Evolutionary conservation across 495 filamentous ascomycete species (phyloP).

Genomic region (Hyphodiscus hymeniophilus): DNA sequence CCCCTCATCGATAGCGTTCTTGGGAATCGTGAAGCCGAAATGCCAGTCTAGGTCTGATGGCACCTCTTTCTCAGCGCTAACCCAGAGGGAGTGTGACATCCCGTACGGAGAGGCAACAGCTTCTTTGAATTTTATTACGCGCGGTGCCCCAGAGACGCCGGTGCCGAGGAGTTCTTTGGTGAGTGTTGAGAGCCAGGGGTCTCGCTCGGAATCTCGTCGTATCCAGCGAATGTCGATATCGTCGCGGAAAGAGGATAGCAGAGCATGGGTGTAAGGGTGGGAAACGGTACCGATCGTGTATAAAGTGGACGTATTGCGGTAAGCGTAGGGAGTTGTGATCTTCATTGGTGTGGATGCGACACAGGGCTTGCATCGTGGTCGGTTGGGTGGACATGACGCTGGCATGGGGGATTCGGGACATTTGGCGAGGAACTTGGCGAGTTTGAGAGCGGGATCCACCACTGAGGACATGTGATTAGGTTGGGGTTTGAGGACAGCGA

Average conservation of each 20-base stretch:
- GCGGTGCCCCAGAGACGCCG: constrained; percentile 48
- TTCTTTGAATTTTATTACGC: constrained; percentile 73
- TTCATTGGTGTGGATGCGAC: constrained; percentile 44
- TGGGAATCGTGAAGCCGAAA: constrained; percentile 77
- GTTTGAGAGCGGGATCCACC: constrained; percentile 54
- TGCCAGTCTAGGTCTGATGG: constrained; percentile 70
- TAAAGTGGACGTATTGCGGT: constrained; percentile 50
- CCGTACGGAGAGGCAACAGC: constrained; percentile 59
- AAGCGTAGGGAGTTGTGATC: constrained; percentile 49
- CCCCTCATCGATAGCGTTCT: constrained; percentile 38
- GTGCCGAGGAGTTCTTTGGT: constrained; percentile 61
- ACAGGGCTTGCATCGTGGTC: constrained; percentile 65
- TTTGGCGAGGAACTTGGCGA: constrained; percentile 63
- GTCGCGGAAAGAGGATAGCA: constrained; percentile 41
- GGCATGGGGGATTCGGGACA: constrained; percentile 67
- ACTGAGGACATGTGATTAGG: constrained; percentile 63
- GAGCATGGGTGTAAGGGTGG: constrained; percentile 77
- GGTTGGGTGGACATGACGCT: constrained; percentile 79
- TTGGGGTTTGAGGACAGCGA: constrained; percentile 72
- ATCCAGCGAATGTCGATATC: constrained; percentile 58
- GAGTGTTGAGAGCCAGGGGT: constrained; percentile 67
- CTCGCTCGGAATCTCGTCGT: constrained; percentile 65
- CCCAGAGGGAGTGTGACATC: constrained; percentile 59
- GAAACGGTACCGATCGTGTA: constrained; percentile 85
- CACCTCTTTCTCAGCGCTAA: constrained; percentile 61